Conservation (phyloP, 129 eudicot genomes). For the Helichrysum umbraculigerum region DNA sequence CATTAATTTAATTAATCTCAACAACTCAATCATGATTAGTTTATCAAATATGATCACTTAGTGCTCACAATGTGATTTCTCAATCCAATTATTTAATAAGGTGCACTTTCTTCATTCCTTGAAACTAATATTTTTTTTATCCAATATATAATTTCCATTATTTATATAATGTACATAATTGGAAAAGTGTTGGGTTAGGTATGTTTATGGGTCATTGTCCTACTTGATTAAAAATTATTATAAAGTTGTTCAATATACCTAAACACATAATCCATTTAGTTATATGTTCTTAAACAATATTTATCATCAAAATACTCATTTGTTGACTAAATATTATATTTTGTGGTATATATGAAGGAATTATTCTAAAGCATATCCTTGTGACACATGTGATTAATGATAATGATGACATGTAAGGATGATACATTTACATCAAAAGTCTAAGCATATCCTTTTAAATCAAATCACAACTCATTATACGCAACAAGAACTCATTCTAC, state of each 20-base stretch:
- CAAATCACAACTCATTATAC: too few relatives aligned
- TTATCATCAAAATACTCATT: not conserved
- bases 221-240: too few relatives aligned
- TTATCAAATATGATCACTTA: constrained; percentile 8
- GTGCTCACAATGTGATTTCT: constrained; percentile 35
- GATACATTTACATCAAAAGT: constrained; percentile 17
- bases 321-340: not conserved
- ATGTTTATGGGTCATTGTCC: not conserved
- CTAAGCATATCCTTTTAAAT: constrained; percentile 24
- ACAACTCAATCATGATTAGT: constrained; percentile 28
- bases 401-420: constrained; percentile 33
- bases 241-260: not conserved
- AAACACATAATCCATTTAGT: not conserved
- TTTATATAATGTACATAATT: too few relatives aligned
- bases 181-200: not conserved
- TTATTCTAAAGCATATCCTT: constrained; percentile 31
- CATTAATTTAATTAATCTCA: constrained; percentile 13
- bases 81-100: constrained; percentile 3
- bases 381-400: not conserved
- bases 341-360: not conserved
- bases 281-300: too few relatives aligned
- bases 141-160: too few relatives aligned
- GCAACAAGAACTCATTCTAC: not conserved
- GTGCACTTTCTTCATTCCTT: not conserved
- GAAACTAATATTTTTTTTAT: not conserved